Percentiles rank a stretch among this genome's conserved stretches.
These are phyloP conservation scores for Penicillium brevicompactum DNA, from an alignment of 2,329 filamentous ascomycete genomes.

Conservation along the genomic window DNA sequence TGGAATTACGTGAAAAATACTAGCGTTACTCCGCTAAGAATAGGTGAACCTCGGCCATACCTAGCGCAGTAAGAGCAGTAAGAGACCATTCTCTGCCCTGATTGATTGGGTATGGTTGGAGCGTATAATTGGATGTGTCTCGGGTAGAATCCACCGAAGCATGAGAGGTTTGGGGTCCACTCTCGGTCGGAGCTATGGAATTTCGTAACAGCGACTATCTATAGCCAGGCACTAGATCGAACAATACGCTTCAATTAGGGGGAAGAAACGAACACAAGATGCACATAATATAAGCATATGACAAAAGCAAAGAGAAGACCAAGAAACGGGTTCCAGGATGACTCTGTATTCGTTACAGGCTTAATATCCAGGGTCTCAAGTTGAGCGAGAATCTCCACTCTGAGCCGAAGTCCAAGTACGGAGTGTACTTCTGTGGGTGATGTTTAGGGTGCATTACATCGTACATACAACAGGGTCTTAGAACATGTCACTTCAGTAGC, in stretches of 20 bases:
- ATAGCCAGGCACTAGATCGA: not conserved
- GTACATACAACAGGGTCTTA: not conserved
- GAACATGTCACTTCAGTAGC: conserved; percentile 1
- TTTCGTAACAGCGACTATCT: not conserved
- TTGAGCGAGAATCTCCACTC: not conserved
- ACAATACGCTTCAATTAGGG: no score
- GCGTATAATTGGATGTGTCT: conserved; percentile 7
- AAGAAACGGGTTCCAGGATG: not conserved
- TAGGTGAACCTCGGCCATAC: conserved; percentile 10
- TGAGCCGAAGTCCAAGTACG: not conserved
- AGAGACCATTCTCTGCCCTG: not conserved
- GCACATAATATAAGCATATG: no score
- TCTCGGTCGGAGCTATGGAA: not conserved
- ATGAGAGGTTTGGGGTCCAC: not conserved
- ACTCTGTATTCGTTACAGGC: not conserved
- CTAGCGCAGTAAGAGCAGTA: not conserved
- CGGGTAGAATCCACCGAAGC: conserved; percentile 7
- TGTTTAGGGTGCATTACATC: not conserved
- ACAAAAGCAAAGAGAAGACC: not conserved
- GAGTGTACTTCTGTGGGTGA: not conserved
- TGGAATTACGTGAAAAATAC: conserved; percentile 8
- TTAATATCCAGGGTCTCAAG: not conserved
- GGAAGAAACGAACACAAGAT: no score
- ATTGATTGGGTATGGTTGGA: not conserved
- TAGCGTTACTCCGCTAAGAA: conserved; percentile 11